Evolutionary conservation across 306 rosid genomes (phyloP).

Genomic region (Acacia crassicarpa): DNA sequence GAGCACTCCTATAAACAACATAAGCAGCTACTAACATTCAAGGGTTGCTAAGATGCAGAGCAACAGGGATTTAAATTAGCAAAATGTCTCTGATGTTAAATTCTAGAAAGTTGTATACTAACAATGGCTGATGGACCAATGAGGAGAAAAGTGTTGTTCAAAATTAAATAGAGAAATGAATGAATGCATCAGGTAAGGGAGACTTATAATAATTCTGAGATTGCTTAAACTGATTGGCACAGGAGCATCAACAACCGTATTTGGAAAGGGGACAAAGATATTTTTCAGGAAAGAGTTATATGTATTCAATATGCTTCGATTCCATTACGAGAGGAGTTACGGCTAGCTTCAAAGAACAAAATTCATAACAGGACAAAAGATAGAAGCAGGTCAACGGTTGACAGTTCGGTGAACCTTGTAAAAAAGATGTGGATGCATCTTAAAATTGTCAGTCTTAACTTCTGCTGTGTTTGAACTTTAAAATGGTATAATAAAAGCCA

Average conservation of each 20-base stretch:
- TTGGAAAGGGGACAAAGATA: background rate
- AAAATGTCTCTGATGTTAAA: background rate
- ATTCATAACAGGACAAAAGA: background rate
- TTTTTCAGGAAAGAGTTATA: background rate
- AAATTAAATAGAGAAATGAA: background rate
- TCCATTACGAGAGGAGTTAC: background rate
- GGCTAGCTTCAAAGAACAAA: background rate
- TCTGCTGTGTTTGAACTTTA: background rate
- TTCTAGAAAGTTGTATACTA: background rate
- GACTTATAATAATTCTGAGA: background rate
- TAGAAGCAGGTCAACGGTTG: background rate
- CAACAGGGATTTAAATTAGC: background rate
- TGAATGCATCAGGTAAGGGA: background rate
- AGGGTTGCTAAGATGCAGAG: background rate
- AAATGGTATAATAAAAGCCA: background rate
- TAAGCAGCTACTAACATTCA: background rate
- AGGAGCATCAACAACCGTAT: background rate
- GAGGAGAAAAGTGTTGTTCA: background rate
- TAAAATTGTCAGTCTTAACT: background rate
- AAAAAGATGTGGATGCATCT: background rate
- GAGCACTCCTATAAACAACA: background rate
- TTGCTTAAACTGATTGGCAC: background rate
- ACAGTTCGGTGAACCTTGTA: background rate
- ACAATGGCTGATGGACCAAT: background rate
- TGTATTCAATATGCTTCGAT: background rate